Evolutionary conservation across 805 yeast genomes (phyloP), one percentile per base, ranked within the genome.

Genomic region (Sungouiella thailandica): DNA sequence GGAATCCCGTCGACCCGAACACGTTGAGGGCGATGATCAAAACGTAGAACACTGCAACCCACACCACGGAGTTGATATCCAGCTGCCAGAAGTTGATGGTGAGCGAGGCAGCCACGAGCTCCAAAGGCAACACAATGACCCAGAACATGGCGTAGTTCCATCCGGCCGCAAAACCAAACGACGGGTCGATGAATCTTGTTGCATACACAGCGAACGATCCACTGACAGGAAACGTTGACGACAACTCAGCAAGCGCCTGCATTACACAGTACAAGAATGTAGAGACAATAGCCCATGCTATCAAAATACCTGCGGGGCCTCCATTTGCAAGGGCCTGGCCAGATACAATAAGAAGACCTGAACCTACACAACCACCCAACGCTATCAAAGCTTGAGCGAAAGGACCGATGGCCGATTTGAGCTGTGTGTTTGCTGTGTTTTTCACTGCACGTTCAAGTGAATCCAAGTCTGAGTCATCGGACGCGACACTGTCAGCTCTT

Each of bases 81-180:
- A 62, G 55, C 5, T 58, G 48, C 71, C 71, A 65, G 40, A 60
- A 65, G 23, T 59, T 52, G 32, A 65, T 65, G 22, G 68, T 58
- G 36, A 65, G 47, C 17, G 70, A 61, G 13, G 63, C 52, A 1
- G 71, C 71, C 32, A 65, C 70, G 31, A 65, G 51, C 43, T 65
- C 71, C 29, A 64, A 49, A 2, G 71, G 70, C 36, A 63, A 46
- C 20, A 65, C 70, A 18, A 65, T 50, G n/a, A 63, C 63, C 70
- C 70, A 65, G 43, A 64, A 65, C 27, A 62, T 36, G 17, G 70
- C 67, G 41, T 65, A 65, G 50, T 65, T 65, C 65, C 66, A 63
- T 12, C 68, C 71, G 35, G 57, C 60, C n/a, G 71, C 71, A 40
- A 64, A 65, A 5, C 71, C 71, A 57, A 65, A 62, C 14, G 68